Evolutionary conservation across 441 rosid genomes (phyloP).

Genomic region (Jatropha podagrica): DNA sequence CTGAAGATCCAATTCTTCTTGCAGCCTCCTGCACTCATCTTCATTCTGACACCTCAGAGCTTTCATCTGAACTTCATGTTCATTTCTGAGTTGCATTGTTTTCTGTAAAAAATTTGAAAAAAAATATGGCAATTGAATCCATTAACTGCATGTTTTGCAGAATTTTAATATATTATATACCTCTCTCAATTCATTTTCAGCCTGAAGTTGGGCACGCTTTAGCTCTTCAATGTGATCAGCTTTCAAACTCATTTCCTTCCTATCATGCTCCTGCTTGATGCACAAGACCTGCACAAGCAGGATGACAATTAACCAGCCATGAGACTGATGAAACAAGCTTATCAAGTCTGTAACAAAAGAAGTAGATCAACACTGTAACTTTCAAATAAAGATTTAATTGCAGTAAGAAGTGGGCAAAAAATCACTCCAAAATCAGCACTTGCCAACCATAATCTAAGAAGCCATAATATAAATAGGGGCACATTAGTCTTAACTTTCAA

Average conservation of each 20-base stretch:
- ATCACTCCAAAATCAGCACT: conserved; percentile 7
- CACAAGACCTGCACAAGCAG: conserved; percentile 39
- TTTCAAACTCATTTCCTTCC: conserved; percentile 52
- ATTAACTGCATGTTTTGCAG: conserved; percentile 11
- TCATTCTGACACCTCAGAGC: conserved; percentile 68
- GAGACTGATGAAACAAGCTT: not conserved
- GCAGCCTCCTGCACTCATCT: conserved; percentile 71
- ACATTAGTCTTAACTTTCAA: not conserved
- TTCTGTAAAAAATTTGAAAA: conserved; percentile 38
- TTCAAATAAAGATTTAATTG: conserved; percentile 11
- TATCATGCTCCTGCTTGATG: conserved; percentile 55
- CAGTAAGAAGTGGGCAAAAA: not conserved
- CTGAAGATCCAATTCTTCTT: conserved; percentile 75
- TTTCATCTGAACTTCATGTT: conserved; percentile 72
- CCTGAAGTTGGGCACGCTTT: conserved; percentile 53
- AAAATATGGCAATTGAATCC: conserved; percentile 15
- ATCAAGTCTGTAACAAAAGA: not conserved
- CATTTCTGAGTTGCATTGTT: conserved; percentile 52
- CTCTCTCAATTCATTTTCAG: conserved; percentile 73
- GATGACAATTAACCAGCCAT: conserved; percentile 14
- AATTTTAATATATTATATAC: conserved; percentile 30
- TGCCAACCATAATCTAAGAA: not conserved
- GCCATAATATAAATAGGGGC: not conserved
- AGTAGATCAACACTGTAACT: not conserved
- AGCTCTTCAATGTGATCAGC: conserved; percentile 57